Evolutionary conservation across 257 asterid genomes (phyloP), one percentile per base, ranked within the genome.

Genomic region (Petrea volubilis): DNA sequence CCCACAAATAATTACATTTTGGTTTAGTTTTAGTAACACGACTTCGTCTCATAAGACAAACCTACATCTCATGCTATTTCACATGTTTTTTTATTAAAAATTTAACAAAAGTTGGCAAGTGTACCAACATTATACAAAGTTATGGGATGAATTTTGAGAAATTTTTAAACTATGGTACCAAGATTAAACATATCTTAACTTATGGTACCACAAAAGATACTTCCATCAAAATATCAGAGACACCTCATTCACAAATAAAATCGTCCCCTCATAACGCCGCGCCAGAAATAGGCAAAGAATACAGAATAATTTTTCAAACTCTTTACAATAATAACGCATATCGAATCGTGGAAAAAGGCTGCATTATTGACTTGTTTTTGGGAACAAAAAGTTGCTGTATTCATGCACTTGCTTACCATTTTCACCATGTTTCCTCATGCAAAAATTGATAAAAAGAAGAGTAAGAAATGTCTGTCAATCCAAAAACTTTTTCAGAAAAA

Each of bases 271-370:
- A 80, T 79, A 72, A 81, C 31, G 64, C 91, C 81, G 80, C 44
- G 21, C 81, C 58, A 25, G 78, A 83, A 78, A 76, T 82, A 88
- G 93, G 85, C 81, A 78, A 53, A 78, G 84, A 86, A 84, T 71
- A 78, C 78, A 67, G 86, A 82, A 83, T 79, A 76, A 70, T 52
- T 57, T 21, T 72, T 70, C 72, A 49, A 74, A 28, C 76, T 71
- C 82, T 74, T 75, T 52, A 60, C 71, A 43, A 2, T 61, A 82
- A 85, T 89, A 85, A 85, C 78, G 82, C 87, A 77, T 23, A 62
- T 69, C 64, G 88, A 80, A 89, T 83, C 80, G 40, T 64, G 55
- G 15, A 79, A 81, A 74, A 79, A 63, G 65, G 5, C 7, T 21
- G 69, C 58, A 77, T 70, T 68, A 72, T 63, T 79, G 67, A 24